Conservation (phyloP, 148 eudicot genomes). For the Beta vulgaris region DNA sequence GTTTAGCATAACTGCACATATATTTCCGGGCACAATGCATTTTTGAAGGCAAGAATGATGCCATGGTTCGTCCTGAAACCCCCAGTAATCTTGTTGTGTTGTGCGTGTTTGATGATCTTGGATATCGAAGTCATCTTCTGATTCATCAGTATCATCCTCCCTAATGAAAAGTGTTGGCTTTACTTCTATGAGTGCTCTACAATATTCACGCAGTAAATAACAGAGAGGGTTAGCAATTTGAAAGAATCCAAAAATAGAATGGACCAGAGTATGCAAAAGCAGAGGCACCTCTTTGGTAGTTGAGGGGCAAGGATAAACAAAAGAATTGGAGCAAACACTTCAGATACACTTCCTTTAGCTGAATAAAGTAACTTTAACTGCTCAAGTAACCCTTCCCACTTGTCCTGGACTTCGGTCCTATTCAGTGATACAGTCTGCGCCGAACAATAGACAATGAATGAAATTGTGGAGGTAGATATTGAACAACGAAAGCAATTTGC, state of each 20-base stretch:
- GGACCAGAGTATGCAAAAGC: not conserved
- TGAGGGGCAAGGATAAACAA: conserved; percentile 82
- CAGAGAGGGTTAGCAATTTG: not conserved
- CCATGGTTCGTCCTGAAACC: conserved; percentile 58
- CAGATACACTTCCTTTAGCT: conserved; percentile 29
- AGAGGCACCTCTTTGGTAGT: conserved; percentile 78
- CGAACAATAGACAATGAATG: conserved; percentile 69
- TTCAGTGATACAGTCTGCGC: conserved; percentile 31
- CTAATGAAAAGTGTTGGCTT: conserved; percentile 69
- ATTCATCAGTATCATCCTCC: conserved; percentile 46
- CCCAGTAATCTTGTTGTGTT: conserved; percentile 44
- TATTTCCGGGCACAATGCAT: conserved; percentile 49
- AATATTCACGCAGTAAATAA: too few species aligned
- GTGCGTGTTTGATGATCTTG: conserved; percentile 26
- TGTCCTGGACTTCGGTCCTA: conserved; percentile 43
- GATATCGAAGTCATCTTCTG: conserved; percentile 21
- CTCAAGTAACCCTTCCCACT: conserved; percentile 46
- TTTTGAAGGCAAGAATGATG: conserved; percentile 61
- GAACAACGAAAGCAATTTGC: conserved; percentile 71
- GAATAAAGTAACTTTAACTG: conserved; percentile 38
- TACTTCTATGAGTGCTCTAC: conserved; percentile 84
- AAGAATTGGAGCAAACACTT: conserved; percentile 47
- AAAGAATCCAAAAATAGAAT: not conserved
- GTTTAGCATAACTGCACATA: conserved; percentile 56
- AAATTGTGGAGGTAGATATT: conserved; percentile 58